Evolutionary conservation across 768 basidiomycete species (phyloP).

Genomic region (Galerina sulciceps): DNA sequence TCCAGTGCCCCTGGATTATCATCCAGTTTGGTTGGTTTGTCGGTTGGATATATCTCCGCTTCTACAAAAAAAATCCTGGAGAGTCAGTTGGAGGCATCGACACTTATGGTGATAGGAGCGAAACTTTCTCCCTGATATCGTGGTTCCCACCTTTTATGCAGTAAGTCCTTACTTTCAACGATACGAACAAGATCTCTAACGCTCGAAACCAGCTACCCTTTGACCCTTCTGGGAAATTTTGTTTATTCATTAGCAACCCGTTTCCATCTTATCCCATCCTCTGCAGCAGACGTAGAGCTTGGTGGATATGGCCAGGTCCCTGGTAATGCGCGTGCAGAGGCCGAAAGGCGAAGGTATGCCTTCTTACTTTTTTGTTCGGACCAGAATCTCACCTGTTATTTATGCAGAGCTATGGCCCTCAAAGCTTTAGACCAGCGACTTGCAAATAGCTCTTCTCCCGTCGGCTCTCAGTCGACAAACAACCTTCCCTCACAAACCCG

Average conservation of each 20-base stretch:
- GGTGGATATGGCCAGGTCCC: constrained; percentile 77
- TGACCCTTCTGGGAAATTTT: constrained; percentile 68
- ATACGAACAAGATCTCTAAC: constrained; percentile 6
- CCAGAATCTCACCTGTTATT: background rate
- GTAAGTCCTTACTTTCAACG: constrained; percentile 50
- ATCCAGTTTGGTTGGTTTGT: constrained; percentile 99
- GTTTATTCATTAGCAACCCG: constrained; percentile 69
- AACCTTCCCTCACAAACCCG: constrained; percentile 25
- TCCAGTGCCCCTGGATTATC: constrained; percentile 88
- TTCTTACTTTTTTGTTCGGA: background rate
- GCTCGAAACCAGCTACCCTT: constrained; percentile 57
- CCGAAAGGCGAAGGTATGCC: constrained; percentile 87
- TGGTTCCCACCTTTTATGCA: constrained; percentile 98
- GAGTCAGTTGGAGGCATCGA: constrained; percentile 65
- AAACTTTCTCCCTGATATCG: constrained; percentile 91
- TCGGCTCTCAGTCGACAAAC: constrained; percentile 38
- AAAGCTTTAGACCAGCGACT: constrained; percentile 95
- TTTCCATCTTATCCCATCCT: constrained; percentile 75
- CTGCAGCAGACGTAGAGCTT: constrained; percentile 68
- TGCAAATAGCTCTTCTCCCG: constrained; percentile 62
- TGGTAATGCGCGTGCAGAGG: constrained; percentile 92
- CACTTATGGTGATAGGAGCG: constrained; percentile 92
- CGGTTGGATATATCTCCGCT: constrained; percentile 92
- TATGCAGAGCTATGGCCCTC: constrained; percentile 84
- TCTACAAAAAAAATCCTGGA: constrained; percentile 87